Evolutionary conservation across 371 early-diverging fungal species (phyloP), one percentile per base, ranked within the genome.

Genomic region (Synchytrium microbalum): DNA sequence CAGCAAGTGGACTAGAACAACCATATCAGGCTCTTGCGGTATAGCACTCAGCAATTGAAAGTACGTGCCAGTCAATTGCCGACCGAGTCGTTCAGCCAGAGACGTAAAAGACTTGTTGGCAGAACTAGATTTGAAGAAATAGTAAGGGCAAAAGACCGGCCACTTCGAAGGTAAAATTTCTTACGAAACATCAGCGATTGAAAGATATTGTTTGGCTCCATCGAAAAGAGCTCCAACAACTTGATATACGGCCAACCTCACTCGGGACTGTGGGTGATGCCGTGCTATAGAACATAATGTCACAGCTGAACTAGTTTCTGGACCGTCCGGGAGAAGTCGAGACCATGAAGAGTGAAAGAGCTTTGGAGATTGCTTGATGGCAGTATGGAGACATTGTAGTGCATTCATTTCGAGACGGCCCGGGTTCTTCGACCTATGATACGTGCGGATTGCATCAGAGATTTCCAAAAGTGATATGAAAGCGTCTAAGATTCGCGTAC

Each of bases 181-280:
- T 30, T 70, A 80, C 83, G 79, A 71, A 60, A 80, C 85, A 52
- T 78, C 77, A 0, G 88, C 88, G 31, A 84, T 70, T 29, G 81
- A 74, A 2, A 88, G 64, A 61, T 85, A 88, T 52, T 79, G 77
- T 30, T 80, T 81, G 1, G 85, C 79, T 3, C 79, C 82, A 65
- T 82, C 78, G 1, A 86, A 62, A 64, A 88, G 79, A 3, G 84
- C 67, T n/a, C 73, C 72, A 8, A 88, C 59, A 0, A 77, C 75
- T 52, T 77, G 74, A 55, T 79, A 79, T 13, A 81, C 86, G 10
- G 82, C 79, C 14, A 75, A 63, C n/a, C 84, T 75, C 3, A 85
- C 81, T 19, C 74, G 76, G 0, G 63, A 60, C 0, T 77, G 66
- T 69, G 79, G 31, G 77, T 54, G 56, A 83, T 61, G 3, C 80